Evolutionary conservation across 2,329 filamentous ascomycete species (phyloP).

Genomic region (Parastagonospora nodorum): DNA sequence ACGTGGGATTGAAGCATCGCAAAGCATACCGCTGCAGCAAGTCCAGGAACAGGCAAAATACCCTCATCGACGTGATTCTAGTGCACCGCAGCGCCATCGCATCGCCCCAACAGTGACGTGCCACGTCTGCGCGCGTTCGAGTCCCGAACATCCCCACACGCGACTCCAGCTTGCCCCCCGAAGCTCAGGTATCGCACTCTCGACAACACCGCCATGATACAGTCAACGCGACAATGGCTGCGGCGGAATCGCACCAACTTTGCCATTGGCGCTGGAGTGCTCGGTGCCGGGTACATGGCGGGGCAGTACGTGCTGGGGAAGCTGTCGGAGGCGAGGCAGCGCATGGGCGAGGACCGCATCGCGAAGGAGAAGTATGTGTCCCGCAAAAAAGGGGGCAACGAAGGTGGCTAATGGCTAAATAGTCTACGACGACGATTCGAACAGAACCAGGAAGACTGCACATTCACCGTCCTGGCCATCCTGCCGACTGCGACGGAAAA

Average conservation of each 20-base stretch:
- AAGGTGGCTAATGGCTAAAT: conserved; percentile 7
- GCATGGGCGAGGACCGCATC: conserved; percentile 94
- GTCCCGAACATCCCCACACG: conserved; percentile 11
- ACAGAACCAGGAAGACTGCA: conserved; percentile 98
- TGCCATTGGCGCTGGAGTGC: conserved; percentile 82
- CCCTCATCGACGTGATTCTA: neutral
- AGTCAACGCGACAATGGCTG: conserved; percentile 85
- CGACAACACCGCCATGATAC: conserved; percentile 57
- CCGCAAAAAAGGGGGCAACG: too few species aligned
- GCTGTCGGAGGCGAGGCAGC: conserved; percentile 90
- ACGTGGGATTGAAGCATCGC: neutral
- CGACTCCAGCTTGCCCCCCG: conserved; percentile 15
- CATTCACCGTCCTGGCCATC: conserved; percentile 94
- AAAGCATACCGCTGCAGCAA: neutral
- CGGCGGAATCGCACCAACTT: conserved; percentile 89
- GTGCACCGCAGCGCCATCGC: neutral
- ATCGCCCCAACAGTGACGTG: conserved; percentile 10
- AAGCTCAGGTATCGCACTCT: neutral
- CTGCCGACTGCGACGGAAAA: conserved; percentile 90
- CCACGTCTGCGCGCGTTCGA: conserved; percentile 9
- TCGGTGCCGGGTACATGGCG: conserved; percentile 88
- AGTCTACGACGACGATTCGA: conserved; percentile 95
- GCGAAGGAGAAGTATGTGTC: conserved; percentile 86
- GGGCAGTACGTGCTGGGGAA: conserved; percentile 92
- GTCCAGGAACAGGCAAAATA: neutral